phyloP scores from a whole-genome alignment of 805 yeast genomes.

The Candida ascalaphidarum region DNA sequence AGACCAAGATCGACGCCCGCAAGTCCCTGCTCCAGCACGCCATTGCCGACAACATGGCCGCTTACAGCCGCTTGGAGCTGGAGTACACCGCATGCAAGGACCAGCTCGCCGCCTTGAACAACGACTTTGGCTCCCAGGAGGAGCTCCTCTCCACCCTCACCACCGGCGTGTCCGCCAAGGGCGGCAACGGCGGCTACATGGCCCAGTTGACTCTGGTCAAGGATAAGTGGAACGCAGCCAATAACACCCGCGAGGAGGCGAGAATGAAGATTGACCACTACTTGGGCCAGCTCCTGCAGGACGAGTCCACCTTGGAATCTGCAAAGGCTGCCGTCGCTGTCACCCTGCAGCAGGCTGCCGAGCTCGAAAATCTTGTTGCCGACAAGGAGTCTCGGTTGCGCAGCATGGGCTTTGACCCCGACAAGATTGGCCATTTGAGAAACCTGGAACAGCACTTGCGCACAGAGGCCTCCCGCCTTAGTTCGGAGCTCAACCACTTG shows the following conservation, averaged over 20 bases:
- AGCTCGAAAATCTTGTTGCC: slow-evolving; percentile 35
- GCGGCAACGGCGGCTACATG: slow-evolving; percentile 69
- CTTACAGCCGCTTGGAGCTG: slow-evolving; percentile 32
- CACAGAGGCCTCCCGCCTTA: slow-evolving; percentile 34
- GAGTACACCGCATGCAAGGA: slow-evolving; percentile 38
- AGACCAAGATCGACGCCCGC: slow-evolving; percentile 20
- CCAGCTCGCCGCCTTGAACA: slow-evolving; percentile 37
- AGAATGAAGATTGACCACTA: slow-evolving; percentile 53
- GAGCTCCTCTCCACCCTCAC: slow-evolving; percentile 75
- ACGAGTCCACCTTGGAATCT: slow-evolving; percentile 42
- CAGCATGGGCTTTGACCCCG: slow-evolving; percentile 51
- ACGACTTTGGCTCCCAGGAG: slow-evolving; percentile 49
- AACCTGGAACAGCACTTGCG: slow-evolving; percentile 35
- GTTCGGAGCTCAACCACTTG: slow-evolving; percentile 43
- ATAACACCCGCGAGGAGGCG: slow-evolving; percentile 50
- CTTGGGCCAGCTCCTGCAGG: slow-evolving; percentile 39
- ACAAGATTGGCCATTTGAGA: slow-evolving; percentile 34
- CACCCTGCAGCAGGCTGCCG: slow-evolving; percentile 32
- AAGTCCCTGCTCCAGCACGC: slow-evolving; percentile 25
- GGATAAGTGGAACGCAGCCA: slow-evolving; percentile 42
- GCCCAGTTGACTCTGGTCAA: slow-evolving; percentile 63
- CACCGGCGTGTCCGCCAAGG: slow-evolving; percentile 84
- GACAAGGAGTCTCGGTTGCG: slow-evolving; percentile 34
- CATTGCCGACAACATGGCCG: slow-evolving; percentile 25
- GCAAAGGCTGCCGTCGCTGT: too few species aligned